These are phyloP conservation scores for Rosa rugosa DNA, from an alignment of 306 rosid genomes.

Conservation along the genomic window DNA sequence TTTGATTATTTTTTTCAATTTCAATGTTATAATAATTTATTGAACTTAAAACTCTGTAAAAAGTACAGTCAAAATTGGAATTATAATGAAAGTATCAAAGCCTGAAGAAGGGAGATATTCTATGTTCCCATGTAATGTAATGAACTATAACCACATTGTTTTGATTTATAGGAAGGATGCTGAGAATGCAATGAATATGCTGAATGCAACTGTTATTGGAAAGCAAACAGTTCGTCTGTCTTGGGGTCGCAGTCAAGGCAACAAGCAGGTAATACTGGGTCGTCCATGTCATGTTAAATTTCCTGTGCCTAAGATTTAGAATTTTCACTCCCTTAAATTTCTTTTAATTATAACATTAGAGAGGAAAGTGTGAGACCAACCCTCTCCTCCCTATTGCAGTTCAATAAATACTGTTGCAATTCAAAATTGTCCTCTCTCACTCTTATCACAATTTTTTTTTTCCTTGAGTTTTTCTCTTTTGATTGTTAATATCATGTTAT, in stretches of 20 bases:
- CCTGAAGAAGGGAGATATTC: background rate
- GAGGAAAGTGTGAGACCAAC: background rate
- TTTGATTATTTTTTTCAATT: background rate
- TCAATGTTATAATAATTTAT: background rate
- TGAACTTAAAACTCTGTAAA: background rate
- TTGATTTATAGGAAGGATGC: conserved; percentile 78
- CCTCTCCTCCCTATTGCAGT: background rate
- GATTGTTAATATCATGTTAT: conserved; percentile 14
- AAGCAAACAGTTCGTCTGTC: conserved; percentile 98
- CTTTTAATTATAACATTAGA: background rate
- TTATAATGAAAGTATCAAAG: background rate
- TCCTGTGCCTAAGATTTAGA: background rate
- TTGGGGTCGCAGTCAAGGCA: conserved; percentile 97
- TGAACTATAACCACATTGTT: conserved; percentile 14
- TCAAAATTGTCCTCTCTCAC: background rate
- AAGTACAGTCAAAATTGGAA: background rate
- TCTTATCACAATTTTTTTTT: background rate
- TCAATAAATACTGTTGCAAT: background rate
- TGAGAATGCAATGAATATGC: conserved; percentile 83
- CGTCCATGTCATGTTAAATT: background rate
- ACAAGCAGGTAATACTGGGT: conserved; percentile 68
- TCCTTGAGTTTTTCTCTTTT: background rate
- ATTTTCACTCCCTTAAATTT: background rate
- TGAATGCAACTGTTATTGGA: conserved; percentile 88
- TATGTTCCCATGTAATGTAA: no score